phyloP scores from a whole-genome alignment of 78 protist species.

The Dictyostelium brefeldianum region DNA sequence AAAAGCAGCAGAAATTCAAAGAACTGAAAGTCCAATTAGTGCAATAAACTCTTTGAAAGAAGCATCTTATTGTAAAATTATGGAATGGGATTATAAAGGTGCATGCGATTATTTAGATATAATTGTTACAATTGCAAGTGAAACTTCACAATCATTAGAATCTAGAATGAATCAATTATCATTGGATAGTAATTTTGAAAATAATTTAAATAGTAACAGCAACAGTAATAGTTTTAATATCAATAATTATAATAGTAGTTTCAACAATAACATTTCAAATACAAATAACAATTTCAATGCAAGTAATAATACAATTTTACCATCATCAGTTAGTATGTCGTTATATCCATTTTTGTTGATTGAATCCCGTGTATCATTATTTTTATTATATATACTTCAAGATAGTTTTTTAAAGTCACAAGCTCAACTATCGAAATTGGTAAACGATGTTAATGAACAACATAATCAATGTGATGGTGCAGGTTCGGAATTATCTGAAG shows the following conservation, averaged over 20 bases:
- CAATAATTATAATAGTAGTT: not conserved
- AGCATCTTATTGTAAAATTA: slow-evolving; percentile 56
- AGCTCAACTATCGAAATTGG: slow-evolving; percentile 62
- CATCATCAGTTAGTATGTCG: slow-evolving; percentile 61
- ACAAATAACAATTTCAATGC: not conserved
- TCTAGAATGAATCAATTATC: slow-evolving; percentile 24
- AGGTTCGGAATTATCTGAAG: slow-evolving; percentile 53
- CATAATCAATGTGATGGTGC: slow-evolving; percentile 26
- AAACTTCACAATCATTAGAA: slow-evolving; percentile 47
- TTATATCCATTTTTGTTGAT: slow-evolving; percentile 47
- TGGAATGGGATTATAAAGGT: slow-evolving; percentile 75
- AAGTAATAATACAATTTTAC: not conserved
- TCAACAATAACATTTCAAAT: not conserved
- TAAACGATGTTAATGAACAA: slow-evolving; percentile 62
- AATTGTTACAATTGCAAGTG: slow-evolving; percentile 52
- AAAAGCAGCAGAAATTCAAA: slow-evolving; percentile 73
- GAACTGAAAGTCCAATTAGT: slow-evolving; percentile 68
- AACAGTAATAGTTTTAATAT: not conserved
- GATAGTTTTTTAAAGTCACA: slow-evolving; percentile 66
- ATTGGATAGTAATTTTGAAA: not conserved
- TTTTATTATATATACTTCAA: slow-evolving; percentile 59
- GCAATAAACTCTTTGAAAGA: slow-evolving; percentile 60
- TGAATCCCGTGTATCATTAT: slow-evolving; percentile 53
- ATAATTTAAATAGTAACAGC: not conserved
- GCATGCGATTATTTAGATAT: slow-evolving; percentile 67